Base-by-base conservation (phyloP, 768 basidiomycete species). In the Erythrobasidium yunnanense region DNA sequence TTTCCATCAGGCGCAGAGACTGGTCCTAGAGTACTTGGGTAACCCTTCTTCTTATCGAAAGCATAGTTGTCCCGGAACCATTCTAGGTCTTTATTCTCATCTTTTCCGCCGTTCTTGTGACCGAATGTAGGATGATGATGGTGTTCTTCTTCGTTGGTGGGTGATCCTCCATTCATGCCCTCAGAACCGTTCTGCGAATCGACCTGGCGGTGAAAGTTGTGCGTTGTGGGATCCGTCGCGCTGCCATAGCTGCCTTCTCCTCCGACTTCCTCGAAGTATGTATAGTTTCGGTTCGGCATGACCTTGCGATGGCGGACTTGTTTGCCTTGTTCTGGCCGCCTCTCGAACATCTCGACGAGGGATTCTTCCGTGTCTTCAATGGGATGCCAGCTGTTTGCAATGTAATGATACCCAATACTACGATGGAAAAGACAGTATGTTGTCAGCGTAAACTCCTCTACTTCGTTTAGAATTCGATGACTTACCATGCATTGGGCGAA, bases 261-360 rank as follows among this genome's bases (percentile, higher is more conserved):
- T 4, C 56, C 56, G 38, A 58, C 56, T 46, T 58, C 56, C 38
- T 58, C 56, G 27, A 58, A 58, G 22, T 42, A 58, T 27, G 45
- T 63, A n/a, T 33, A 11, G 13, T 54, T 8, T 29, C 49, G 15
- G 27, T 68, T 68, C 13, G 67, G 67, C 67, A 68, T 68, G 30
- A 68, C 46, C 38, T 60, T 65, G 15, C 67, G 6, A 30, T 68
- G 62, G 2, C 67, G 45, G 22, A 65, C 62, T 4, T 68, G 67
- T 46, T 53, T 57, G 45, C 67, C 67, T 29, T 62, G 22, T 47
- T 68, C 67, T 1, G 67, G 67, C 18, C 67, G 42, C 7, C 67
- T 30, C 42, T 68, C 67, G 27, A 68, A 68, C 47, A 62, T 62
- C 38, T 68, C 67, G 4, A 68, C 63, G 25, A 68, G 33, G 15